These are phyloP conservation scores for Fagopyrum tataricum DNA, from an alignment of 148 eudicot species.

Conservation along the genomic window DNA sequence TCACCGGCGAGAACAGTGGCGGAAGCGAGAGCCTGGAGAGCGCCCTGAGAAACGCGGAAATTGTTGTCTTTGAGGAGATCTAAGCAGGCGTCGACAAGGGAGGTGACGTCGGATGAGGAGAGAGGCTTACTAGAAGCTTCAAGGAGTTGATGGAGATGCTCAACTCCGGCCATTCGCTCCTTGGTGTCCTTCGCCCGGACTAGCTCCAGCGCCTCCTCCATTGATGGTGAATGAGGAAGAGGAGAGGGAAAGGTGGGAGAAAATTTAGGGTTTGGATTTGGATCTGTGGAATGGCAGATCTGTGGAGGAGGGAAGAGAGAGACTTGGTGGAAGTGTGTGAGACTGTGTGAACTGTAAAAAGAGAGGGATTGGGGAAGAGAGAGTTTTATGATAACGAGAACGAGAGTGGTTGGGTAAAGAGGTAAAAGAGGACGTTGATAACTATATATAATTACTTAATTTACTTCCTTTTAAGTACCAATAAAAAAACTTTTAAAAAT, in stretches of 20 bases:
- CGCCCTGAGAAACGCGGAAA: slow-evolving; percentile 83
- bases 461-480: too few species aligned
- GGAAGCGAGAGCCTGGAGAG: slow-evolving; percentile 68
- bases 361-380: slow-evolving; percentile 5
- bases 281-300: slow-evolving; percentile 20
- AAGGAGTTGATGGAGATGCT: slow-evolving; percentile 78
- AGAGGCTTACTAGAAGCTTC: slow-evolving; percentile 69
- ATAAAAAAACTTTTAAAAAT: too few species aligned
- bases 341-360: slow-evolving; percentile 11
- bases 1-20: slow-evolving; percentile 91
- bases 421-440: background rate
- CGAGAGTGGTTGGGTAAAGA: background rate
- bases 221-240: slow-evolving; percentile 18
- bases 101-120: slow-evolving; percentile 65
- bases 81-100: slow-evolving; percentile 73
- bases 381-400: background rate
- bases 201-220: slow-evolving; percentile 84
- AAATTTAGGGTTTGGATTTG: slow-evolving; percentile 18
- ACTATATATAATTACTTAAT: too few species aligned
- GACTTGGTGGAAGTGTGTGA: background rate
- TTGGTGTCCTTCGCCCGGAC: slow-evolving; percentile 90
- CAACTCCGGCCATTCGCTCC: slow-evolving; percentile 94
- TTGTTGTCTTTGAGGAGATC: slow-evolving; percentile 91
- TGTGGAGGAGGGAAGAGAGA: background rate
- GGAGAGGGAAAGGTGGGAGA: background rate